These are phyloP conservation scores for Trametes maxima DNA, from an alignment of 768 basidiomycete genomes.

Conservation along the genomic window DNA sequence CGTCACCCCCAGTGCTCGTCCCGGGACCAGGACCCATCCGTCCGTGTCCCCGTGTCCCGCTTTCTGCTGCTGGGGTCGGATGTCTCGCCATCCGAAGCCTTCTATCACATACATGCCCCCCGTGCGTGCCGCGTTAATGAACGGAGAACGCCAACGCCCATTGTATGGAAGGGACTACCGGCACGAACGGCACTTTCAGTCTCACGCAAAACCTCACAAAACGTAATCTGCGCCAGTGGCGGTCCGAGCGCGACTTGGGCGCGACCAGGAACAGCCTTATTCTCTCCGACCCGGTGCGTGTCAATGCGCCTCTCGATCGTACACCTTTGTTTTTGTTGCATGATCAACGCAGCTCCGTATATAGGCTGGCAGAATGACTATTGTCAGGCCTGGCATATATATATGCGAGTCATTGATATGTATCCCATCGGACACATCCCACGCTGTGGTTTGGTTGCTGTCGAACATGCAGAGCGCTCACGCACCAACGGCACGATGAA, in stretches of 20 bases:
- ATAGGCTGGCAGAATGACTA: not conserved
- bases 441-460: no score
- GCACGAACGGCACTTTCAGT: conserved; percentile 1
- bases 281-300: conserved; percentile 1
- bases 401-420: not conserved
- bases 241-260: conserved; percentile 8
- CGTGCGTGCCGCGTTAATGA: conserved; percentile 12
- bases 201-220: not conserved
- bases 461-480: no score
- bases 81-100: not conserved
- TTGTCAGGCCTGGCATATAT: not conserved
- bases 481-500: no score
- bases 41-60: not conserved
- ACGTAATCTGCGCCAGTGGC: conserved; percentile 2
- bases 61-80: not conserved
- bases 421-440: no score
- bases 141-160: conserved; percentile 8
- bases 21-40: not conserved
- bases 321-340: not conserved
- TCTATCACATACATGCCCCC: not conserved
- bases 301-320: not conserved
- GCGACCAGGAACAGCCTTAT: conserved; percentile 8
- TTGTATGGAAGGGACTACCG: conserved; percentile 4
- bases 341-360: not conserved
- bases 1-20: no score